Conservation (phyloP, 495 filamentous ascomycete genomes). For the Darksidea phi region DNA sequence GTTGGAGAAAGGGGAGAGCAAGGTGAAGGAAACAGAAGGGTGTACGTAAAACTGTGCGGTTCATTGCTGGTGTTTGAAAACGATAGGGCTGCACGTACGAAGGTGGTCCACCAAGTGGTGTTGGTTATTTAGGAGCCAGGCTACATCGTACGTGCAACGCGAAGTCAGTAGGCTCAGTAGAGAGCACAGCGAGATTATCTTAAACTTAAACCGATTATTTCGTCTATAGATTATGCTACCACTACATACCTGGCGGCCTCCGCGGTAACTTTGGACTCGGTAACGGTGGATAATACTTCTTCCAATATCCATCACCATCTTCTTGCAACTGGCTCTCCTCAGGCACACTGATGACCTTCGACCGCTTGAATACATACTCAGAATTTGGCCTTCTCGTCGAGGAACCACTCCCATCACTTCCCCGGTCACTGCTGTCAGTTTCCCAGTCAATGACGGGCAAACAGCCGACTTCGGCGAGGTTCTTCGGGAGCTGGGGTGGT, state of each 20-base stretch:
- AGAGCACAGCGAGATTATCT: too few relatives aligned
- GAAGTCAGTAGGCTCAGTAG: too few relatives aligned
- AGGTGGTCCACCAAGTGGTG: too few relatives aligned
- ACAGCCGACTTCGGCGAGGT: constrained; percentile 17
- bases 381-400: constrained; percentile 6
- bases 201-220: neutral
- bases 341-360: constrained; percentile 25
- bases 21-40: too few relatives aligned
- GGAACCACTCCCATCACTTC: neutral
- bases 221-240: neutral
- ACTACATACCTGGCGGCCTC: neutral
- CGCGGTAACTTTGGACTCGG: neutral
- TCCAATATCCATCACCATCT: neutral
- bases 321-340: constrained; percentile 11
- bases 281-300: constrained; percentile 13
- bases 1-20: too few relatives aligned
- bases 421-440: constrained; percentile 26
- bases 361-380: constrained; percentile 26
- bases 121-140: too few relatives aligned
- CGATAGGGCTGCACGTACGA: too few relatives aligned
- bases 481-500: constrained; percentile 14
- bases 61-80: too few relatives aligned
- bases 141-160: too few relatives aligned
- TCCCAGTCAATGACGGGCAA: constrained; percentile 28
- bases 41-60: too few relatives aligned